These are phyloP conservation scores for Candida oleophila DNA, from an alignment of 805 yeast species.

Conservation along the genomic window DNA sequence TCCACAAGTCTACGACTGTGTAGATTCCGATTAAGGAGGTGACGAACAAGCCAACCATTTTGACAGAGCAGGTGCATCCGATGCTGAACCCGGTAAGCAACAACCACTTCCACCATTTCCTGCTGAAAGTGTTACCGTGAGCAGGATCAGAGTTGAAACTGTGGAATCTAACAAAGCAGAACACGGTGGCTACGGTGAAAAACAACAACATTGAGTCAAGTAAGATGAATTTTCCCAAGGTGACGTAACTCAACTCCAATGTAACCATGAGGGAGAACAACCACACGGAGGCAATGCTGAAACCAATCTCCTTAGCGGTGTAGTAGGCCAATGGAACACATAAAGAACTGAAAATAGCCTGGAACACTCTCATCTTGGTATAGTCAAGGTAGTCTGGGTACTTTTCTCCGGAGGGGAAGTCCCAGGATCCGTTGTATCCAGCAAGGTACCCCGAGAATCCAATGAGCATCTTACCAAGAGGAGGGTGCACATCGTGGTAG, in stretches of 20 bases:
- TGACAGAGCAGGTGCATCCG: slow-evolving; percentile 90
- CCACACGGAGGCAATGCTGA: slow-evolving; percentile 51
- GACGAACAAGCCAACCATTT: slow-evolving; percentile 95
- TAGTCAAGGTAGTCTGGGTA: slow-evolving; percentile 65
- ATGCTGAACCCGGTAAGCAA: slow-evolving; percentile 77
- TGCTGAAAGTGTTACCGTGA: slow-evolving; percentile 50
- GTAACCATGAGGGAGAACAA: slow-evolving; percentile 62
- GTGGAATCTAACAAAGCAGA: slow-evolving; percentile 70
- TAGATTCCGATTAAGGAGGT: slow-evolving; percentile 87
- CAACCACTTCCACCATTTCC: slow-evolving; percentile 94
- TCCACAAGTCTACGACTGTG: slow-evolving; percentile 87
- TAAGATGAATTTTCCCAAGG: slow-evolving; percentile 70
- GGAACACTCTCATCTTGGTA: slow-evolving; percentile 67
- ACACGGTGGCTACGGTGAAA: slow-evolving; percentile 78
- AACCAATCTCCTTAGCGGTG: slow-evolving; percentile 61
- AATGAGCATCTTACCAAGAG: slow-evolving; percentile 77
- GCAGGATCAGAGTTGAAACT: slow-evolving; percentile 44
- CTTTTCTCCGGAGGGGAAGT: slow-evolving; percentile 62
- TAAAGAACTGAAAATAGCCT: slow-evolving; percentile 63
- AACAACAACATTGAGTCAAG: slow-evolving; percentile 75
- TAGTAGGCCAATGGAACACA: slow-evolving; percentile 72
- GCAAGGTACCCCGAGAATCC: slow-evolving; percentile 78
- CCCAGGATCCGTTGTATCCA: slow-evolving; percentile 79
- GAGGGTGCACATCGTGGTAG: slow-evolving; percentile 87
- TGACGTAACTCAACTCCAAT: slow-evolving; percentile 67